Evolutionary conservation across 2,329 filamentous ascomycete species (phyloP).

Genomic region (Rhinocladiella mackenziei): DNA sequence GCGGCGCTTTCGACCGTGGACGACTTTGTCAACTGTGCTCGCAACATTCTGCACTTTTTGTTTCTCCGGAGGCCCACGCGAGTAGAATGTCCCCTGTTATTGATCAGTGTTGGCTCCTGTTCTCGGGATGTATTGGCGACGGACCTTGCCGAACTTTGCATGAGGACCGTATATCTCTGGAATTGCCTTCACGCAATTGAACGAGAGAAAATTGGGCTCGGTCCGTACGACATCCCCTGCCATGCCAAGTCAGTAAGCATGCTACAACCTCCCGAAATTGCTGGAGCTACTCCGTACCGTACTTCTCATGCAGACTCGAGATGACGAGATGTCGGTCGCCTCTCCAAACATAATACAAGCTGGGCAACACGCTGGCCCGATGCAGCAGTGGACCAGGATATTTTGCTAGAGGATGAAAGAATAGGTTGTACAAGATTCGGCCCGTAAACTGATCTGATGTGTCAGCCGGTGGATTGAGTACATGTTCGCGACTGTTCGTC

Average conservation of each 20-base stretch:
- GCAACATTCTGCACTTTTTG: neutral
- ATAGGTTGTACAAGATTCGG: too few relatives aligned
- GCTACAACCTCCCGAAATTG: neutral
- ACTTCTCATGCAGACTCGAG: conserved; percentile 29
- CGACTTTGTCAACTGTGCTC: conserved; percentile 8
- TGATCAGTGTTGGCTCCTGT: neutral
- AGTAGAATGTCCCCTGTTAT: conserved; percentile 1
- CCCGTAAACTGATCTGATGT: too few relatives aligned
- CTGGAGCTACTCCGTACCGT: conserved; percentile 24
- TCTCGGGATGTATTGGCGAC: neutral
- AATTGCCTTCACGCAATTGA: neutral
- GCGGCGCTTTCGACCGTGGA: conserved; percentile 28
- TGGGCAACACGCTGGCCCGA: conserved; percentile 7
- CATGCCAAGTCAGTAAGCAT: conserved; percentile 1
- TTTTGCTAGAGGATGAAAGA: conserved; percentile 36
- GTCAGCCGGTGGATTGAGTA: too few relatives aligned
- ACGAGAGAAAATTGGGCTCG: conserved; percentile 1
- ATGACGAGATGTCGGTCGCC: conserved; percentile 10
- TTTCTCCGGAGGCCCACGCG: conserved; percentile 4
- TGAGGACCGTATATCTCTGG: conserved; percentile 1
- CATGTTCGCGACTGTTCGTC: too few relatives aligned
- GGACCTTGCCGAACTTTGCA: neutral
- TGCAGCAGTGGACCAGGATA: conserved; percentile 26
- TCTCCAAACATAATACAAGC: conserved; percentile 4
- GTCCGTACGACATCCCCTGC: neutral